Percentiles rank a stretch among this genome's conserved stretches.
phyloP scores from a whole-genome alignment of 73 alveolate species.

The Paraurostyla sp. region DNA sequence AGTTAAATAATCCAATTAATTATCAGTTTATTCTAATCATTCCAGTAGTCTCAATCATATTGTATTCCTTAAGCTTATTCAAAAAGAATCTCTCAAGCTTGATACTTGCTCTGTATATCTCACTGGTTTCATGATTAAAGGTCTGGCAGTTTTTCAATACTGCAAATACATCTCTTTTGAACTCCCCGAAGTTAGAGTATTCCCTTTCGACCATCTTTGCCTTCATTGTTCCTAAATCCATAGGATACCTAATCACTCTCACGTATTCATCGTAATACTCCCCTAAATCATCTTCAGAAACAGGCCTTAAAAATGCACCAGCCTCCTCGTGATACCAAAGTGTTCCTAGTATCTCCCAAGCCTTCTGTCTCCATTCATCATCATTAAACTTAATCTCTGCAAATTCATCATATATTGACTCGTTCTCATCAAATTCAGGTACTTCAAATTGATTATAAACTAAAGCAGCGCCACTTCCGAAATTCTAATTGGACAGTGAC shows the following conservation, averaged over 20 bases:
- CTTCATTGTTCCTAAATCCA: constrained; percentile 70
- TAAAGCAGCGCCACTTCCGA: neutral
- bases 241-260: constrained; percentile 65
- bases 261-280: constrained; percentile 41
- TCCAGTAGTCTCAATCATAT: neutral
- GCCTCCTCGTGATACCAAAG: constrained; percentile 75
- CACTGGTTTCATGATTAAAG: constrained; percentile 65
- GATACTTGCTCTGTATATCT: constrained; percentile 46
- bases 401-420: constrained; percentile 58
- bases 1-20: neutral
- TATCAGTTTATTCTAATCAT: constrained; percentile 30
- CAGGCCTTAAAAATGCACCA: constrained; percentile 73
- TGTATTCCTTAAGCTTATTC: neutral
- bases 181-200: neutral
- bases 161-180: constrained; percentile 29
- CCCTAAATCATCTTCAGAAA: constrained; percentile 64
- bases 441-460: neutral
- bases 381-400: constrained; percentile 62
- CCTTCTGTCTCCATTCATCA: constrained; percentile 61
- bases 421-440: constrained; percentile 43
- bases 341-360: constrained; percentile 61
- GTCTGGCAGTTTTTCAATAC: constrained; percentile 53
- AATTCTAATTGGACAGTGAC: neutral
- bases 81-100: constrained; percentile 32
- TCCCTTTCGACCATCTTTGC: constrained; percentile 34